Evolutionary conservation across 2,329 filamentous ascomycete genomes (phyloP).

Genomic region (Epichloe elymi): DNA sequence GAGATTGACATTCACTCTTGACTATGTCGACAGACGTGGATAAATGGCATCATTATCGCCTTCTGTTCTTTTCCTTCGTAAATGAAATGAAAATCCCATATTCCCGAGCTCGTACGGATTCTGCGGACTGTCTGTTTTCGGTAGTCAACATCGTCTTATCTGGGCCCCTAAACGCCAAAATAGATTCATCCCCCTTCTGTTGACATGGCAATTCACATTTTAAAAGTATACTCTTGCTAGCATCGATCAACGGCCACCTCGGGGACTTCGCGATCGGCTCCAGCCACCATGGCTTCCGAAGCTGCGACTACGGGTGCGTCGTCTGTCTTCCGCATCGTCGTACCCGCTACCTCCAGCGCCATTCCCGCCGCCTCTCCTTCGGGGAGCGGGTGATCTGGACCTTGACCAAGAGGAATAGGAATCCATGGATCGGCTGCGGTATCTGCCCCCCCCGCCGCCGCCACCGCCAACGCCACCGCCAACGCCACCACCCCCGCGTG

Average conservation of each 20-base stretch:
- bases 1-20: no score
- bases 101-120: background rate
- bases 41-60: no score
- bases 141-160: background rate
- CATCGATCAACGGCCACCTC: constrained; percentile 18
- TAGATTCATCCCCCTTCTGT: background rate
- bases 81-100: no score
- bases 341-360: constrained; percentile 17
- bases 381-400: constrained; percentile 24
- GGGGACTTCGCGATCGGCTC: constrained; percentile 27
- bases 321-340: constrained; percentile 13
- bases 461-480: constrained; percentile 15
- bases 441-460: constrained; percentile 21
- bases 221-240: background rate
- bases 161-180: background rate
- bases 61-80: background rate
- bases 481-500: constrained; percentile 10
- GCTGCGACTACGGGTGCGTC: constrained; percentile 37
- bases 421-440: constrained; percentile 30
- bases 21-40: no score
- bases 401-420: constrained; percentile 37
- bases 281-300: constrained; percentile 28
- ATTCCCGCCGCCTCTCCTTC: constrained; percentile 18
- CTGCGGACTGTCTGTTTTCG: background rate
- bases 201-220: background rate